Evolutionary conservation across 2,329 filamentous ascomycete genomes (phyloP).

Genomic region (Colletotrichum cereale): DNA sequence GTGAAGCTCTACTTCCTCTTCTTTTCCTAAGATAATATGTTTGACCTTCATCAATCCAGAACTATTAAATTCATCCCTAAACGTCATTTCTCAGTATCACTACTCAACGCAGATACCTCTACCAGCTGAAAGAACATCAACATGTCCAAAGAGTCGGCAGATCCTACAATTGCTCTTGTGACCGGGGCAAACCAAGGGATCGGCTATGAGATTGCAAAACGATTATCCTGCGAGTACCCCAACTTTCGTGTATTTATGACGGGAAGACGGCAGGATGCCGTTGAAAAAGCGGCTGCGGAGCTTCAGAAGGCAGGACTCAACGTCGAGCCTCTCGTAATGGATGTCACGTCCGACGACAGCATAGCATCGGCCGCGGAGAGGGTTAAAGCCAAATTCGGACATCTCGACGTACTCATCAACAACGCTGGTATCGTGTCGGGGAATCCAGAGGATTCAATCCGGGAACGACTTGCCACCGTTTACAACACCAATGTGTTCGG

Average conservation of each 20-base stretch:
- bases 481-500: slow-evolving; percentile 73
- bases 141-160: slow-evolving; percentile 12
- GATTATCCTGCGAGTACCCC: slow-evolving; percentile 17
- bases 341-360: slow-evolving; percentile 64
- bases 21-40: not conserved
- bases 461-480: slow-evolving; percentile 62
- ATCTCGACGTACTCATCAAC: slow-evolving; percentile 71
- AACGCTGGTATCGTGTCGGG: slow-evolving; percentile 71
- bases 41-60: too few species aligned
- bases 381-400: slow-evolving; percentile 61
- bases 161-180: slow-evolving; percentile 22
- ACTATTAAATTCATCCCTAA: not conserved
- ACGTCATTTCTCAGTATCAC: not conserved
- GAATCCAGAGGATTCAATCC: slow-evolving; percentile 64
- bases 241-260: slow-evolving; percentile 30
- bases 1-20: too few species aligned
- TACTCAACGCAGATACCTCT: too few species aligned
- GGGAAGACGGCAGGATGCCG: slow-evolving; percentile 26
- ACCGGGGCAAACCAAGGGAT: slow-evolving; percentile 39
- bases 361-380: slow-evolving; percentile 50
- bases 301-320: slow-evolving; percentile 19
- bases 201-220: slow-evolving; percentile 35
- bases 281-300: slow-evolving; percentile 21
- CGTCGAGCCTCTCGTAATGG: slow-evolving; percentile 57
- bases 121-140: not conserved